Conservation (phyloP, 352 stramenopile genomes). For the Phytopythium helicoides region DNA sequence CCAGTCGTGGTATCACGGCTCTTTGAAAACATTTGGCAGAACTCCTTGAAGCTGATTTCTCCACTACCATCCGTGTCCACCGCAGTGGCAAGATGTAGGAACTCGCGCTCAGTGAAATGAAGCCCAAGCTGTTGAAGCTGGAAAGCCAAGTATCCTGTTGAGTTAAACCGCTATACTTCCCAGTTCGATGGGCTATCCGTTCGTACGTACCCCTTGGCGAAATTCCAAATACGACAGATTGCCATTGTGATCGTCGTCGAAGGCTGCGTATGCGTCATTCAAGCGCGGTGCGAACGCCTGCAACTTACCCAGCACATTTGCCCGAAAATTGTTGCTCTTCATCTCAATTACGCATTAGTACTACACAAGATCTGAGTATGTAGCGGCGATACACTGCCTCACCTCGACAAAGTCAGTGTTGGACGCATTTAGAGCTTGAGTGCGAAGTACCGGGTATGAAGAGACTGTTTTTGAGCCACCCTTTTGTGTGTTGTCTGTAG, state of each 20-base stretch:
- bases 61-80: constrained; percentile 45
- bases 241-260: constrained; percentile 52
- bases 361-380: not conserved
- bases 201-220: constrained; percentile 39
- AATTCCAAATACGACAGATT: constrained; percentile 53
- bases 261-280: constrained; percentile 51
- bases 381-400: too few species aligned
- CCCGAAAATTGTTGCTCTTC: constrained; percentile 34
- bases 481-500: too few species aligned
- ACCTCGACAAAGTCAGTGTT: not conserved
- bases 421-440: constrained; percentile 9
- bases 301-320: constrained; percentile 38
- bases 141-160: too few species aligned
- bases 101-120: constrained; percentile 48
- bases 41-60: constrained; percentile 64
- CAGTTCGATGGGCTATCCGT: too few species aligned
- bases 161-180: too few species aligned
- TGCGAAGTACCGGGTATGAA: constrained; percentile 27
- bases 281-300: constrained; percentile 31
- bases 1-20: not conserved
- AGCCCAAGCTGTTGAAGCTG: constrained; percentile 49
- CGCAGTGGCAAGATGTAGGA: constrained; percentile 30
- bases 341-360: not conserved
- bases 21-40: constrained; percentile 33
- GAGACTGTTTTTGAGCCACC: constrained; percentile 8